Base-by-base conservation (phyloP, 371 early-diverging fungal genomes). In the Hamiltosporidium tvaerminnensis region DNA sequence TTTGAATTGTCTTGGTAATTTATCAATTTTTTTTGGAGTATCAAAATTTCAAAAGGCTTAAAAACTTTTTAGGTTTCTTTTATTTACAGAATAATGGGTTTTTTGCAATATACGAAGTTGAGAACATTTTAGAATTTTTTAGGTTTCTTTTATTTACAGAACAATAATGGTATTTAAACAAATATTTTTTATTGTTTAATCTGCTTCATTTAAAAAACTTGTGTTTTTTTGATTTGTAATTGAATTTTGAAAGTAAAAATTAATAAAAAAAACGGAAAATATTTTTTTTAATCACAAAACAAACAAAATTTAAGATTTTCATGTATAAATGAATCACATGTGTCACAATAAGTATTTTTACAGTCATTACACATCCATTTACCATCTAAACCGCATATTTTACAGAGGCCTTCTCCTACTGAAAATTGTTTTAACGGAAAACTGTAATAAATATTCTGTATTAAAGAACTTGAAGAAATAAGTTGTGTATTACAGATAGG, bases 301-400 rank as follows among this genome's bases (percentile, higher is more conserved):
- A 71, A 52, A 63, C 76, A 76, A 49, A 76, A 76, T 16, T 66
- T 69, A 10, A 72, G 47, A 53, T 64, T 59, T 30, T 63, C 64
- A 41, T 70, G 63, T 23, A 70, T 54, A 52, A 69, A 67, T 2
- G 35, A 16, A n/a, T 63, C 57, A 52, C 76, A 76, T 16, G 47
- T 47, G 5, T 58, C 53, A 54, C 76, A 76, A n/a, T 65, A 60
- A 0, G 7, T 44, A 16, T 44, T 53, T 36, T 56, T 60, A 59
- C 76, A 76, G n/a, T 57, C 58, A 3, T 50, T 54, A 55, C 76
- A 76, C 39, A 7, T 31, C 14, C 47, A 55, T n/a, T 56, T 35
- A n/a, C 39, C 32, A 12, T 30, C 14, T 9, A 33, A 23, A 14
- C 50, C 37, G 47, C 67, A 67, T 3, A 44, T 49, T 47, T 59